Evolutionary conservation across 2,329 filamentous ascomycete genomes (phyloP), one percentile per base, ranked within the genome.

Genomic region (Apiospora arundinis): DNA sequence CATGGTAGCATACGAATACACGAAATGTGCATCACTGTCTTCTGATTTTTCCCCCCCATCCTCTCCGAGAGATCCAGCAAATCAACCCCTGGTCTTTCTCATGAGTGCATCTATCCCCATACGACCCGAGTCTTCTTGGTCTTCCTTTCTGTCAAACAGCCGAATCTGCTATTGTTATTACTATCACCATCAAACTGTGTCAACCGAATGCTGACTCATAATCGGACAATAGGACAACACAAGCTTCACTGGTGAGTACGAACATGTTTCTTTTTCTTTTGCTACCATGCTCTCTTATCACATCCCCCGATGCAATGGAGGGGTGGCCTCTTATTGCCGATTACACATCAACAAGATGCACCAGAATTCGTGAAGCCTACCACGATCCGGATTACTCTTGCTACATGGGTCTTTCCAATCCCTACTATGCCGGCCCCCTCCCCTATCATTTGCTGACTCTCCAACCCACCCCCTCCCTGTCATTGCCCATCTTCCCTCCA

Each of bases 181-280:
- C 28, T 40, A 28, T 68, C 25, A 48, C 16, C 44, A 48, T 68
- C 25, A 32, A 68, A 68, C 67, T 52, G 46, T 69, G 56, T 37
- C 28, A 72, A 70, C 71, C 73, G 63, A 72, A 74, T 79, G 78
- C 78, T 80, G 78, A 80, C 74, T 79, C 78, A 79, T 76, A 78
- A 68, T 69, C 42, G 46, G 69, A 76, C 74, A 71, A 79, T 78
- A 78, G 75, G 75, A 75, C 68, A 75, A 74, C 74, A 70, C 76
- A 75, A 77, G 73, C 71, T 72, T 73, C 49, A 72, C 65, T 77
- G 78, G 78, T 80, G 75, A 76, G 78, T 79, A 63, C 32, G 32
- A 63, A 63, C 56, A 63, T 63, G 56, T 7, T 63, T 12, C 11
- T 40, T 63, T 2, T 37, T 63, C 18, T 32, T 12, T 40, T 32